Evolutionary conservation across 2,329 filamentous ascomycete genomes (phyloP), one percentile per base, ranked within the genome.

Genomic region (Aschersonia sp.): DNA sequence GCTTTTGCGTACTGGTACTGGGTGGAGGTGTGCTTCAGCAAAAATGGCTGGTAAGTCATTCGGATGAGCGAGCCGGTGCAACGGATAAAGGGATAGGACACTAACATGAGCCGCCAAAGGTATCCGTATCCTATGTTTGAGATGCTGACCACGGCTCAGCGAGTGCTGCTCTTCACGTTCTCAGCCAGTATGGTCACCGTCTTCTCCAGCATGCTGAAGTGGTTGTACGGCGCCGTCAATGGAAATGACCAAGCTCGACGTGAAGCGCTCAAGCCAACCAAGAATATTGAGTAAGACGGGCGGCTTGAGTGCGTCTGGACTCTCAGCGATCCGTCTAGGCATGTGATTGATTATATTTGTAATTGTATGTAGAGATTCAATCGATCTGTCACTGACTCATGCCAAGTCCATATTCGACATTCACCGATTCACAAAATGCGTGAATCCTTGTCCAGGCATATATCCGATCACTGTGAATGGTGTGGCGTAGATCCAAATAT

Each of bases 81-180:
- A 42, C 35, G 35, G 7, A 42, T 3, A 4, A 38, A 12, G 35
- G 28, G 12, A 1, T 6, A 30, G 28, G n/a, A 42, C 40, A 44
- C 43, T 44, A 29, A 44, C 43, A 9, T 9, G 7, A 30, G 28
- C 31, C 7, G 20, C 32, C 47, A 12, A 7, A 84, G 81, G 71
- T 94, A 94, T 56, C 88, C 89, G 0, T 95, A 96, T 62, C 89
- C 89, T 1, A 74, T 95, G 30, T 91, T 96, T 53, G 80, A 72
- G 6, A 61, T 85, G 43, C 67, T 94, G 42, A 73, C 71, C 45
- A 84, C 79, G 0, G 60, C 68, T 45, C 81, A 88, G 58, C 76
- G 89, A 28, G 67, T 80, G 6, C 65, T 76, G 0, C 68, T 94
- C 7, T 94, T 94, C 55, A 72, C 71, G 1, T 66, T 77, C 20